phyloP scores from a whole-genome alignment of 2,329 filamentous ascomycete species.

The Chaetomiaceae sp. region DNA sequence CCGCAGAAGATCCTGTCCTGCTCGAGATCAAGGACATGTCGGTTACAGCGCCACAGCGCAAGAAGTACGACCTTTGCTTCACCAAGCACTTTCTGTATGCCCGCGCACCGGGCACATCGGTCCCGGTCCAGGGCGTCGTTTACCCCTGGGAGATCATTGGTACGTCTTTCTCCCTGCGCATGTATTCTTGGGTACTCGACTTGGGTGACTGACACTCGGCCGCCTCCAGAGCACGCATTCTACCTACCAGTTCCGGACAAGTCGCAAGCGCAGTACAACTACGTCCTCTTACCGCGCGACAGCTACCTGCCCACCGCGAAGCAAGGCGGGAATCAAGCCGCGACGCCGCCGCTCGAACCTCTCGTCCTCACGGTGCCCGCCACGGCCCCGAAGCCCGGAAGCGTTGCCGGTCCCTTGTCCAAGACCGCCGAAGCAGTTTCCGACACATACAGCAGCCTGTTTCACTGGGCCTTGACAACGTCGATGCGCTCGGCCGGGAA shows the following conservation, averaged over 20 bases:
- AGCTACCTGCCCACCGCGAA: conserved; percentile 42
- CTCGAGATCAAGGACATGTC: conserved; percentile 63
- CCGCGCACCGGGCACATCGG: conserved; percentile 46
- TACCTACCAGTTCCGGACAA: conserved; percentile 63
- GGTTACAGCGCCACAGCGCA: conserved; percentile 62
- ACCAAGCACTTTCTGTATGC: conserved; percentile 58
- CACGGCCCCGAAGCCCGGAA: conserved; percentile 56
- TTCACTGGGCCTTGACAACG: conserved; percentile 56
- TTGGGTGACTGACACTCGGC: background rate
- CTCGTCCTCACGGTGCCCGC: conserved; percentile 61
- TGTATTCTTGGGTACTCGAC: background rate
- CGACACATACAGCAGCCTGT: conserved; percentile 54
- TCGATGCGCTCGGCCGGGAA: conserved; percentile 49
- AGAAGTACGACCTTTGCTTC: conserved; percentile 63
- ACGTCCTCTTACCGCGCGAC: conserved; percentile 56
- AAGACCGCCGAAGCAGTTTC: conserved; percentile 49
- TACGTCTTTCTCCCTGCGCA: conserved; percentile 31
- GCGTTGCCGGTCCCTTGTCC: conserved; percentile 48
- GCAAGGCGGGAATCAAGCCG: conserved; percentile 33
- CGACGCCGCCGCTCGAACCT: conserved; percentile 46
- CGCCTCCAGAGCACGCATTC: conserved; percentile 53
- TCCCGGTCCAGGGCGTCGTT: conserved; percentile 49
- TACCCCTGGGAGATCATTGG: conserved; percentile 61
- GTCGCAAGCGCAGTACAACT: conserved; percentile 61
- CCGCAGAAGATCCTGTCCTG: conserved; percentile 48